Conservation (phyloP, 2,329 filamentous ascomycete species). For the Fusarium sp. region DNA sequence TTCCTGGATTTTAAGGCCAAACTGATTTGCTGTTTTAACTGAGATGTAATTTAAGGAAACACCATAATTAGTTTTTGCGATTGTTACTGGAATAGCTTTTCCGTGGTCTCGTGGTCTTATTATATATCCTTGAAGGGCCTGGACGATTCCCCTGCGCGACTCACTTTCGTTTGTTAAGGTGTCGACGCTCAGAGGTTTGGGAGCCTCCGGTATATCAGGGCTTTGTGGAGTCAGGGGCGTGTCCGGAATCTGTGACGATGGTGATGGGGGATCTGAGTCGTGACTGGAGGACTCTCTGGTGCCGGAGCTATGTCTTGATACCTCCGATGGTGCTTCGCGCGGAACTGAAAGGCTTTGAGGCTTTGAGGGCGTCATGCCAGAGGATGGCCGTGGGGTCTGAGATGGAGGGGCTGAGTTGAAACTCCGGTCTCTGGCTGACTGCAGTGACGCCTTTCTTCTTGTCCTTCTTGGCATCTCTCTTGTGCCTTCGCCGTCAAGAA, state of each 20-base stretch:
- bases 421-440: too few relatives aligned
- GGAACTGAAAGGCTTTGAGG: rapidly evolving
- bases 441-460: neutral
- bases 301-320: neutral
- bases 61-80: rapidly evolving
- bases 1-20: rapidly evolving
- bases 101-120: neutral
- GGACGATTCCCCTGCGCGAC: rapidly evolving
- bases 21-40: rapidly evolving
- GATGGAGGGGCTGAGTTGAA: neutral
- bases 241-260: neutral
- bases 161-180: rapidly evolving
- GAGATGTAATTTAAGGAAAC: neutral
- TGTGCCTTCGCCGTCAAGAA: too few relatives aligned
- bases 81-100: rapidly evolving
- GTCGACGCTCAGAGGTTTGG: rapidly evolving
- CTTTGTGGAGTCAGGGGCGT: neutral
- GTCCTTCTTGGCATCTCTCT: neutral
- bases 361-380: rapidly evolving
- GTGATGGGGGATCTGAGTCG: neutral
- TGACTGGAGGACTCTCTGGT: neutral
- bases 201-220: neutral
- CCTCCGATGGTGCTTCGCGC: rapidly evolving
- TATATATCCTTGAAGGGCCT: neutral
- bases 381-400: neutral